Conservation (phyloP, 495 filamentous ascomycete species). For the Penicillium waksmanii region DNA sequence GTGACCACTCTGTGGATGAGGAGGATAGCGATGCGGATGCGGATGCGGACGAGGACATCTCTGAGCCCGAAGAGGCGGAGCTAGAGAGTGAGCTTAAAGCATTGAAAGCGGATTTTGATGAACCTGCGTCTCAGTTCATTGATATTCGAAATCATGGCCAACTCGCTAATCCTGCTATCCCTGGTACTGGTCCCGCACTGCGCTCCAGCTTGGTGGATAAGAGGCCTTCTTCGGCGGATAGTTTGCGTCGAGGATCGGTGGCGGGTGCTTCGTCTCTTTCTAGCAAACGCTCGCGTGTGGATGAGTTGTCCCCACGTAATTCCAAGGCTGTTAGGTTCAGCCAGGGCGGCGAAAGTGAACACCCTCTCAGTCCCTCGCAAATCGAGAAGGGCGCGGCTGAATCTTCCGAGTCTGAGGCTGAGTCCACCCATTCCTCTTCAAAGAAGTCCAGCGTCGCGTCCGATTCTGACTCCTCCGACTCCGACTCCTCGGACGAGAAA, state of each 20-base stretch:
- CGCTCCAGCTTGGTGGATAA: constrained; percentile 25
- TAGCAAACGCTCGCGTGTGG: constrained; percentile 29
- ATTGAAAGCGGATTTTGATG: constrained; percentile 47
- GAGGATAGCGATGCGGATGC: constrained; percentile 44
- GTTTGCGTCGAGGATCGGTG: constrained; percentile 19
- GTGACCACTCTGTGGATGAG: constrained; percentile 30
- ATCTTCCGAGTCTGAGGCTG: constrained; percentile 9
- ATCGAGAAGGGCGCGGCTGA: background rate
- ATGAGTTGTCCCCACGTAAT: constrained; percentile 29
- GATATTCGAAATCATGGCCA: constrained; percentile 24
- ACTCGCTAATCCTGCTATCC: background rate
- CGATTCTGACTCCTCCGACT: background rate
- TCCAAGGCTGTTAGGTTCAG: constrained; percentile 44
- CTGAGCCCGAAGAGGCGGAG: constrained; percentile 45
- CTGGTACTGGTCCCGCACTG: constrained; percentile 13
- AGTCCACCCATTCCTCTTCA: no score
- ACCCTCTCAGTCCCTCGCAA: constrained; percentile 2
- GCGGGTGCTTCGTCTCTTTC: constrained; percentile 31
- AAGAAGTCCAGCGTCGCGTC: no score
- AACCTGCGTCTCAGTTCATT: constrained; percentile 28
- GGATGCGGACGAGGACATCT: constrained; percentile 31
- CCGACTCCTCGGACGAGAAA: constrained; percentile 10
- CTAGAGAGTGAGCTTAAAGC: constrained; percentile 47
- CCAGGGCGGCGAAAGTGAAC: constrained; percentile 19
- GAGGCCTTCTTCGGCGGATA: constrained; percentile 26